phyloP scores from a whole-genome alignment of 2,329 filamentous ascomycete genomes.

The Huntiella savannae region DNA sequence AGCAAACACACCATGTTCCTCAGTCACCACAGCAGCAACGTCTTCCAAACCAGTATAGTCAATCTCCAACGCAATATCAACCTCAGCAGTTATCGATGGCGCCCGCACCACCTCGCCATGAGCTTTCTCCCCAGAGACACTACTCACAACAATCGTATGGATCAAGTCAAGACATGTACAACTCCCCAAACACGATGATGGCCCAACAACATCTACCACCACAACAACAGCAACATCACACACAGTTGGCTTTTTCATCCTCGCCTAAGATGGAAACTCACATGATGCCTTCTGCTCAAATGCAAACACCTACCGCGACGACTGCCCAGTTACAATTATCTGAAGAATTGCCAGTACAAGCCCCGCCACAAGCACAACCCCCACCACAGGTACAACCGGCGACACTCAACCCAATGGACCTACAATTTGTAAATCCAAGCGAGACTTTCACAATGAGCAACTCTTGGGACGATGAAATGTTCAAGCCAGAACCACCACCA shows the following conservation, averaged over 20 bases:
- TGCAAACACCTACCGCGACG: constrained; percentile 10
- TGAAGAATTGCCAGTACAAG: not conserved
- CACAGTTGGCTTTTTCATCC: constrained; percentile 13
- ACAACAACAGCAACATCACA: constrained; percentile 15
- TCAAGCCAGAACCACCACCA: constrained; percentile 6
- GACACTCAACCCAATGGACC: constrained; percentile 13
- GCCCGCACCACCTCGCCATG: too few relatives aligned
- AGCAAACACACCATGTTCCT: too few relatives aligned
- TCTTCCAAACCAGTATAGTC: too few relatives aligned
- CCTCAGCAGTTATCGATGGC: not conserved
- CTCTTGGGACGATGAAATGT: constrained; percentile 5
- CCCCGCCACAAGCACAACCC: constrained; percentile 4
- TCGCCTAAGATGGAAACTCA: too few relatives aligned
- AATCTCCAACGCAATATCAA: not conserved
- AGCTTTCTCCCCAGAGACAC: too few relatives aligned
- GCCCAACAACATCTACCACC: constrained; percentile 16
- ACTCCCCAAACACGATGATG: not conserved
- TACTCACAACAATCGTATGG: too few relatives aligned
- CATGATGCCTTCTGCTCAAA: constrained; percentile 12
- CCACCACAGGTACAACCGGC: constrained; percentile 4
- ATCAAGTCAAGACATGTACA: too few relatives aligned
- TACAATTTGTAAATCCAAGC: constrained; percentile 9
- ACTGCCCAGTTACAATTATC: not conserved
- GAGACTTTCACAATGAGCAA: constrained; percentile 9
- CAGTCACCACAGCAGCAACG: too few relatives aligned